These are phyloP conservation scores for Orbilia blumenaviensis DNA, from an alignment of 2,329 filamentous ascomycete species.

Conservation along the genomic window DNA sequence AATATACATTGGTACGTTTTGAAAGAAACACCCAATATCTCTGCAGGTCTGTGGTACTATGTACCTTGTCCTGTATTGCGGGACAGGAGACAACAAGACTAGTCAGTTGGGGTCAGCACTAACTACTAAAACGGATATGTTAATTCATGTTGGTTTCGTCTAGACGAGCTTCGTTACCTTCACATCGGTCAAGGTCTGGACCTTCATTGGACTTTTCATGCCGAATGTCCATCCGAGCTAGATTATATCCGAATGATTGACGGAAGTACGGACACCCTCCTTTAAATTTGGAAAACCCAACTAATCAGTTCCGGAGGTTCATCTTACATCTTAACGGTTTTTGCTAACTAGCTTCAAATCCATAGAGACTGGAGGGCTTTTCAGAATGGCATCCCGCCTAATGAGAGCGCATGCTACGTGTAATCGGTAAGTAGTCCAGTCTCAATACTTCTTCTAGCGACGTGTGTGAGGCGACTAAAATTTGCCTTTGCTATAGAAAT, in stretches of 20 bases:
- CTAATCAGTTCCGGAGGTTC: no score
- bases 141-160: no score
- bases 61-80: no score
- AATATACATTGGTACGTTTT: no score
- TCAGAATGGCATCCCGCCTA: slow-evolving; percentile 28
- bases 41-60: no score
- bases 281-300: not conserved
- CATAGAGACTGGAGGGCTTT: slow-evolving; percentile 34
- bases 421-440: slow-evolving; percentile 5
- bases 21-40: no score
- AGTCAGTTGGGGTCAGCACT: no score
- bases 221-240: not conserved
- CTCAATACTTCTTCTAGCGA: not conserved
- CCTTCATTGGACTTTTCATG: slow-evolving; percentile 34
- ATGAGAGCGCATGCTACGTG: slow-evolving; percentile 22
- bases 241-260: slow-evolving; percentile 41
- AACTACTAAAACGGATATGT: no score
- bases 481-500: not conserved
- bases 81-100: no score
- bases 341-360: not conserved
- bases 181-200: slow-evolving; percentile 23
- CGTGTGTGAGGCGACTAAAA: not conserved
- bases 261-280: slow-evolving; percentile 21
- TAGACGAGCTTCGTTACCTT: slow-evolving; percentile 25
- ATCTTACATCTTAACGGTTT: no score